phyloP scores from a whole-genome alignment of 345 rosid species.

The Acer negundo region DNA sequence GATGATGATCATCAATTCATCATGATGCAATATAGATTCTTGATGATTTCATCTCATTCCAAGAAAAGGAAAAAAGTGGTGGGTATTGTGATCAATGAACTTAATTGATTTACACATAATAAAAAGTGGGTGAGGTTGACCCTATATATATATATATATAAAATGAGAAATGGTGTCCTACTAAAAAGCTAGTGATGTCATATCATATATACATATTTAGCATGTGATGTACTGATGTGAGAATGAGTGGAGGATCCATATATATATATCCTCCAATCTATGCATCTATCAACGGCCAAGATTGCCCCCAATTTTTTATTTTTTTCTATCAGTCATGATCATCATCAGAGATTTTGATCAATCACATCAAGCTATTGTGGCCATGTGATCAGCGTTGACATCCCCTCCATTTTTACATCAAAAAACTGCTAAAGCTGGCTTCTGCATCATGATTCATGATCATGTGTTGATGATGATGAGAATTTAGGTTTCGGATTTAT shows the following conservation, averaged over 20 bases:
- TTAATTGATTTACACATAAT: no score
- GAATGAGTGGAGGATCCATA: no score
- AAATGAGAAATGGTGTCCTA: no score
- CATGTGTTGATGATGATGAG: not conserved
- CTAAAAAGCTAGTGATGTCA: conserved; percentile 6
- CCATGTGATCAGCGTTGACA: not conserved
- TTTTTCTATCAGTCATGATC: not conserved
- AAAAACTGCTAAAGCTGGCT: not conserved
- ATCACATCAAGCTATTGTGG: not conserved
- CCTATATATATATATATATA: not conserved
- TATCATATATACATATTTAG: not conserved
- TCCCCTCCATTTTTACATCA: not conserved
- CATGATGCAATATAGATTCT: conserved; percentile 11
- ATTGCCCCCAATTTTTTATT: not conserved
- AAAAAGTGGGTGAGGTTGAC: conserved; percentile 8
- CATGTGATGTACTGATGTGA: not conserved
- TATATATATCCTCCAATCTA: no score
- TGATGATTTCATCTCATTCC: not conserved
- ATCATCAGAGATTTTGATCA: not conserved
- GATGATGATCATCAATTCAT: no score
- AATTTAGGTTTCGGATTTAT: not conserved
- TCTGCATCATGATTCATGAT: not conserved
- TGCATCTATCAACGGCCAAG: not conserved
- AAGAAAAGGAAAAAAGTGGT: not conserved
- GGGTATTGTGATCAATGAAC: conserved; percentile 3